Evolutionary conservation across 148 eudicot species (phyloP), one percentile per base, ranked within the genome.

Genomic region (Chenopodium quinoa): DNA sequence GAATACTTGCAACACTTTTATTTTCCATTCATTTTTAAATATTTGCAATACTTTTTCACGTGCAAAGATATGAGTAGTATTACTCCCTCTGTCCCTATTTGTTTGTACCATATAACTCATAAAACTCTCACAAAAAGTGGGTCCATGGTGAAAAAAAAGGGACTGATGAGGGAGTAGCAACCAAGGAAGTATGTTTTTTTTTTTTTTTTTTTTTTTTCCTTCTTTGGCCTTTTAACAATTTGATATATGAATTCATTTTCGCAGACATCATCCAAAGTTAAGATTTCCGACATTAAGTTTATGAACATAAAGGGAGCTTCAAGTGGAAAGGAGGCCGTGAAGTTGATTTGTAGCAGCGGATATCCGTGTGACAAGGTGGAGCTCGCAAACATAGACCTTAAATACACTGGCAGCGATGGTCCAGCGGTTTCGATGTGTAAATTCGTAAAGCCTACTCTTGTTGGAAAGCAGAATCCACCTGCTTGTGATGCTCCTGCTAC

Each of bases 221-320:
- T 37, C 6, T 5, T 37, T 37, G 14, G 54, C 16, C 54, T 11
- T 13, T 13, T 48, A 3, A 11, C 54, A 48, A 48, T 48, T 1
- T 48, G 8, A 9, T 48, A 48, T 48, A 48, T 48, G 2, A 10
- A 12, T 48, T 48, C 14, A 54, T 9, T 73, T 32, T 54, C 16
- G 7, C 74, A 88, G 91, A 34, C 56, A 16, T 87, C 91, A 13
- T 90, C 94, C 0, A 72, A 78, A 27, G 94, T 91, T 3, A 83
- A 86, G 87, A 78, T 91, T 4, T 82, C 83, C 29, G 68, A 86
- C 23, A 79, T 90, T 20, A 78, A 76, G 56, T 84, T 88, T 84
- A 88, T 80, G 82, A 88, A 86, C 40, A 79, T 91, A 13, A 81
- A 64, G 37, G 92, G 94, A 4, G 65, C 86, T 29, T 76, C 92